Percentiles rank a stretch among this genome's conserved stretches.
Conservation (phyloP, 495 filamentous ascomycete species). For the Xylaria cubensis region DNA sequence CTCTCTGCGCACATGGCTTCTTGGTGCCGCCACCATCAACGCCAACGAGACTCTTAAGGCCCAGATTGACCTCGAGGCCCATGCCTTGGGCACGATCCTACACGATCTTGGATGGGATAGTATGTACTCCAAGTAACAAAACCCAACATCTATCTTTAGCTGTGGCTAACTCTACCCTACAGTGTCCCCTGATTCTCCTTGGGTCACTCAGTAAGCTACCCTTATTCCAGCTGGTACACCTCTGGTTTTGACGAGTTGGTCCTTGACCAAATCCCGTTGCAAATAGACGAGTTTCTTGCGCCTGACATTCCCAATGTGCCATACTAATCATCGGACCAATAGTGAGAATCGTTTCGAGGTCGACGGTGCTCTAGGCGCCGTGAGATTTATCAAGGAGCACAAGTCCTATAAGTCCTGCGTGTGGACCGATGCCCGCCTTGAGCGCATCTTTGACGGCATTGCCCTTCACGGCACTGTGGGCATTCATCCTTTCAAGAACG, state of each 20-base stretch:
- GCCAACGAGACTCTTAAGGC: constrained; percentile 41
- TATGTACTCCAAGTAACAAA: constrained; percentile 15
- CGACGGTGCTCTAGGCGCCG: constrained; percentile 84
- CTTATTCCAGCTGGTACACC: not conserved
- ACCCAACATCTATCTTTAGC: not conserved
- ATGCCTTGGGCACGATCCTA: constrained; percentile 42
- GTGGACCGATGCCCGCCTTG: constrained; percentile 32
- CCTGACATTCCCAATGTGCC: not conserved
- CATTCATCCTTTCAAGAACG: constrained; percentile 34
- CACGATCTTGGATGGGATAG: constrained; percentile 43
- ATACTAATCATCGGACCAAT: constrained; percentile 27
- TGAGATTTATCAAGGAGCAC: constrained; percentile 63
- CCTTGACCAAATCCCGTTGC: no score
- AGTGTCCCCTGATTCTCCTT: constrained; percentile 33
- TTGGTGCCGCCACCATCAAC: constrained; percentile 46
- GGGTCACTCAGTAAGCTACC: constrained; percentile 16
- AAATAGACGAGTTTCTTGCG: not conserved
- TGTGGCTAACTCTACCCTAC: not conserved
- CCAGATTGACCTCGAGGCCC: constrained; percentile 44
- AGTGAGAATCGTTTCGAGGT: constrained; percentile 49
- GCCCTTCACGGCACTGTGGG: constrained; percentile 34
- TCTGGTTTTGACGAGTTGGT: no score
- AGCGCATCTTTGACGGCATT: constrained; percentile 38
- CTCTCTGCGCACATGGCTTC: constrained; percentile 53
- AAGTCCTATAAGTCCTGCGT: not conserved